phyloP scores from a whole-genome alignment of 805 yeast genomes.

The Saccharomycopsis capsularis region DNA sequence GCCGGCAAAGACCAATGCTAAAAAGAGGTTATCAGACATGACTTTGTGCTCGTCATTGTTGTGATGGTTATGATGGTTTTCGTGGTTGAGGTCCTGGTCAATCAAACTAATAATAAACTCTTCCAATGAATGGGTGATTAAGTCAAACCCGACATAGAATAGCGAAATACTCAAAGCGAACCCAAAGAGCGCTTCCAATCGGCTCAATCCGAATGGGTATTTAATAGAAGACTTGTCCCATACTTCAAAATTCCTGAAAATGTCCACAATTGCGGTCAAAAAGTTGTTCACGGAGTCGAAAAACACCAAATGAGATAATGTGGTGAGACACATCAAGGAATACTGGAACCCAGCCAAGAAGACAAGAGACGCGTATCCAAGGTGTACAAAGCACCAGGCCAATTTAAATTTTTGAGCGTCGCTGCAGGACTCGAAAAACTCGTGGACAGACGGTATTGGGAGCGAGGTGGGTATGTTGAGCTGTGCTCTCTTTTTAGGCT shows the following conservation, averaged over 20 bases:
- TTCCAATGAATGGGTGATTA: constrained; percentile 80
- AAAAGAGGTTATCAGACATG: constrained; percentile 28
- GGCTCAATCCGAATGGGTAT: constrained; percentile 89
- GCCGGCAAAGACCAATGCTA: constrained; percentile 25
- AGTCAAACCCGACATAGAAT: constrained; percentile 85
- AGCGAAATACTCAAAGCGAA: constrained; percentile 81
- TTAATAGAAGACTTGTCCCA: constrained; percentile 80
- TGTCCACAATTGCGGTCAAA: constrained; percentile 61
- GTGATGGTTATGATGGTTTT: constrained; percentile 27
- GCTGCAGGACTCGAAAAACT: constrained; percentile 54
- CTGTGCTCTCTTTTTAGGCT: constrained; percentile 71
- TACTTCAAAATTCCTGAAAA: constrained; percentile 85
- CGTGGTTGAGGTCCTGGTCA: constrained; percentile 26
- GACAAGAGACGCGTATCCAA: constrained; percentile 44
- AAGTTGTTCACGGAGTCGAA: constrained; percentile 80
- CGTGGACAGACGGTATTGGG: constrained; percentile 43
- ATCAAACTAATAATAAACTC: constrained; percentile 43
- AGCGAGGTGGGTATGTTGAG: constrained; percentile 65
- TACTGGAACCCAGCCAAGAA: constrained; percentile 54
- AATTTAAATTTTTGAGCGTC: constrained; percentile 52
- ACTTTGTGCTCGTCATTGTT: constrained; percentile 24
- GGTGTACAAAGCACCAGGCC: constrained; percentile 52
- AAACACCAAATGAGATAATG: constrained; percentile 79
- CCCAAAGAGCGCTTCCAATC: constrained; percentile 81
- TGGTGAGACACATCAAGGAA: constrained; percentile 55